Base-by-base conservation (phyloP, 2,329 filamentous ascomycete genomes). In the Trichoderma sp. region DNA sequence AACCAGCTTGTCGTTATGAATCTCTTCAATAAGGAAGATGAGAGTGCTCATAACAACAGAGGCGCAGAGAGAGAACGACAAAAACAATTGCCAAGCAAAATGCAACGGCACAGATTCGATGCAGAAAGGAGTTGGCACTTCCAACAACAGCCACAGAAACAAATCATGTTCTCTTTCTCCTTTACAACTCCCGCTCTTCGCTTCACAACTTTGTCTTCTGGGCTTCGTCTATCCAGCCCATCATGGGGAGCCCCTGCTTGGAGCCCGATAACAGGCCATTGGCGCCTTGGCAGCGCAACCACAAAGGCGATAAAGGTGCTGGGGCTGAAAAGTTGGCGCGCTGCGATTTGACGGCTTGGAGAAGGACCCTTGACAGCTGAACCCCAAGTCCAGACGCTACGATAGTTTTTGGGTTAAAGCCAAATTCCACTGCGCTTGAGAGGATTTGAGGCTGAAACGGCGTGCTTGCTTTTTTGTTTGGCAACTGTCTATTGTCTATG, bases 361-460 rank as follows among this genome's bases (percentile, higher is more conserved):
- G 37, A 4, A 47, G 58, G 59, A 67, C 64, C 68, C 68, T 67
- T 53, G 68, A 49, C 64, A 70, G 68, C 68, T 70, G 68, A 70
- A 68, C 21, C 35, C 63, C 13, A 61, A 21, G 35, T 58, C 35
- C 56, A 62, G 31, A 40, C 63, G 68, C 68, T 55, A 69, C 40
- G 60, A 13, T 40, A 27, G 37, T 57, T 31, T 68, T 47, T 37
- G 53, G 60, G 24, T 31, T 64, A 62, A 65, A 35, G 11, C 52
- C 47, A 31, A 14, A 43, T 13, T 13, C n/a, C 14, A 19, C 40
- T 21, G 31, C 24, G 29, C 55, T 35, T 29, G 6, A n/a, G 37
- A 58, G 31, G 55, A 27, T 43, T 59, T 19, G 55, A 67, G 64
- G 64, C 64, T 67, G 64, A 67, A 67, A 67, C 64, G 53, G 53